phyloP scores from a whole-genome alignment of 108 stramenopile species.

The Seminavis robusta region DNA sequence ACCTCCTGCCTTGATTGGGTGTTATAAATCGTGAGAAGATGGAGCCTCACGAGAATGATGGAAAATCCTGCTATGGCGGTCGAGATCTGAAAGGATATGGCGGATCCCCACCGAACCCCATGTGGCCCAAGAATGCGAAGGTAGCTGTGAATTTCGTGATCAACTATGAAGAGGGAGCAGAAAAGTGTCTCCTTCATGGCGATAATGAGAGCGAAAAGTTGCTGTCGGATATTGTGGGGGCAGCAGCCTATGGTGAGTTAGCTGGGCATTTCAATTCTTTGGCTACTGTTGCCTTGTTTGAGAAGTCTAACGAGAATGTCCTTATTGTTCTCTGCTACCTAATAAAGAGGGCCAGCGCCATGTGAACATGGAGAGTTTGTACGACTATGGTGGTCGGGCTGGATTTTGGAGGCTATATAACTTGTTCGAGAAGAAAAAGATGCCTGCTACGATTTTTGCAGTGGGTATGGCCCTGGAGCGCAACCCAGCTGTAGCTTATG shows the following conservation, averaged over 20 bases:
- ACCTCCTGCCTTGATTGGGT: too few relatives aligned
- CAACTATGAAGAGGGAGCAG: conserved; percentile 96
- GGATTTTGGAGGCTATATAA: conserved; percentile 94
- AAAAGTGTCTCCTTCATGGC: conserved; percentile 79
- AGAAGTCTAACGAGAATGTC: neutral
- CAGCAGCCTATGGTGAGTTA: conserved; percentile 51
- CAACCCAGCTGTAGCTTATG: conserved; percentile 68
- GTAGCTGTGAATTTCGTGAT: conserved; percentile 92
- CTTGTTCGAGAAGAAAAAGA: conserved; percentile 63
- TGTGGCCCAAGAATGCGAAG: conserved; percentile 78
- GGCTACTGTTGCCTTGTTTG: neutral
- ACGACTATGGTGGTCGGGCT: conserved; percentile 89
- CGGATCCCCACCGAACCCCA: conserved; percentile 47
- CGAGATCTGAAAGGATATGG: conserved; percentile 89
- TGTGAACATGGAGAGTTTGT: conserved; percentile 90
- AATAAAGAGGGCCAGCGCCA: conserved; percentile 32
- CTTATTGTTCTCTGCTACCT: neutral
- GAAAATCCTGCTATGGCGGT: conserved; percentile 55
- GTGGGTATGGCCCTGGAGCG: conserved; percentile 93
- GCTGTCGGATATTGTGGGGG: conserved; percentile 86
- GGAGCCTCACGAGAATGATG: conserved; percentile 83
- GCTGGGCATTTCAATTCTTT: neutral
- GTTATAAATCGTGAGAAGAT: too few relatives aligned
- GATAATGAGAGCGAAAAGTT: conserved; percentile 76
- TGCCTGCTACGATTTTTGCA: conserved; percentile 92